Evolutionary conservation across 352 stramenopile species (phyloP).

Genomic region (Phytophthora citrophthora): DNA sequence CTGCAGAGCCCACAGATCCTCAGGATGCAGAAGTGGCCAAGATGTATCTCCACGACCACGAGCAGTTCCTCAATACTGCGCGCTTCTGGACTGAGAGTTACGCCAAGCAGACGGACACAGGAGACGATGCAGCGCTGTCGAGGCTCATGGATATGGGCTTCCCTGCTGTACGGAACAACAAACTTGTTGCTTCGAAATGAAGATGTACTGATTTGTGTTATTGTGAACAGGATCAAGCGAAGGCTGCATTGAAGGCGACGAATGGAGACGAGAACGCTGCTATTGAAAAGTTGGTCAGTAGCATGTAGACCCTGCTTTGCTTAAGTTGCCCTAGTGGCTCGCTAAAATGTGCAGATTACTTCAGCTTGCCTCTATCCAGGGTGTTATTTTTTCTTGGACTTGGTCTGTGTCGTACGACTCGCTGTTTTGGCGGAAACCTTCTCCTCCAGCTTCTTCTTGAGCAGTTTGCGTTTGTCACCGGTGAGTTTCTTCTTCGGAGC

Average conservation of each 20-base stretch:
- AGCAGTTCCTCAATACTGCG: constrained; percentile 94
- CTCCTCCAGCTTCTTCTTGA: constrained; percentile 76
- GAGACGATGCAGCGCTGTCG: constrained; percentile 64
- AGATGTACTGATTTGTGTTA: background rate
- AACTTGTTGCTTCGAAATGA: background rate
- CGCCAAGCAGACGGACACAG: constrained; percentile 73
- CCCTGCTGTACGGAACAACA: constrained; percentile 47
- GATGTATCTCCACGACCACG: constrained; percentile 95
- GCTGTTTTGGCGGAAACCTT: constrained; percentile 63
- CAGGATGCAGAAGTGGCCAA: constrained; percentile 96
- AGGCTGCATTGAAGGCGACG: constrained; percentile 63
- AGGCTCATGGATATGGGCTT: constrained; percentile 91
- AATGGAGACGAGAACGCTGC: constrained; percentile 89
- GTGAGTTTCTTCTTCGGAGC: constrained; percentile 46
- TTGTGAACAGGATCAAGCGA: constrained; percentile 60
- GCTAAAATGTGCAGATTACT: constrained; percentile 34
- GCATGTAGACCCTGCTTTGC: constrained; percentile 48
- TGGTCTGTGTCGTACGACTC: constrained; percentile 51
- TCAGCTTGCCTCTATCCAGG: constrained; percentile 3
- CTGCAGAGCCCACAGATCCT: constrained; percentile 92
- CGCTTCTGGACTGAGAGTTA: constrained; percentile 97
- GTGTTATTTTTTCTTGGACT: constrained; percentile 58
- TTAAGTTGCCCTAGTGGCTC: background rate
- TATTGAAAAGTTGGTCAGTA: constrained; percentile 83
- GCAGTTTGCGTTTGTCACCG: constrained; percentile 62